These are phyloP conservation scores for Cystobasidium tubakii DNA, from an alignment of 768 basidiomycete genomes.

Conservation along the genomic window DNA sequence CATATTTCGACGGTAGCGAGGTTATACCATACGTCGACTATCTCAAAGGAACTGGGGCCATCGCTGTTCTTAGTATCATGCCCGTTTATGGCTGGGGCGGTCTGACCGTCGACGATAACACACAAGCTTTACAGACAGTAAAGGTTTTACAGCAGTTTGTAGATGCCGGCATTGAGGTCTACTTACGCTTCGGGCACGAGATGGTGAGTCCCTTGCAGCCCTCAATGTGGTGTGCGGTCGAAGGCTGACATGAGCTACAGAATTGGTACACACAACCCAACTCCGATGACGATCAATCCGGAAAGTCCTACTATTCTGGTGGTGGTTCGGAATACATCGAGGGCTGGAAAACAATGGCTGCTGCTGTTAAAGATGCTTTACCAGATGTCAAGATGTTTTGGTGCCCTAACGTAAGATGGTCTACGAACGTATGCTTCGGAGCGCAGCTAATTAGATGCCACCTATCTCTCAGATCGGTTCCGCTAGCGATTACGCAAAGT, in stretches of 20 bases:
- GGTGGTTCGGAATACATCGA: slow-evolving; percentile 13
- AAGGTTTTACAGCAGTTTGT: slow-evolving; percentile 1
- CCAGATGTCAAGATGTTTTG: slow-evolving; percentile 25
- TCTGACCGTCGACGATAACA: slow-evolving; percentile 22
- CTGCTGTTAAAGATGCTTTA: slow-evolving; percentile 2
- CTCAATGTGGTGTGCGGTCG: too few species aligned
- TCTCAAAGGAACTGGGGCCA: slow-evolving; percentile 1
- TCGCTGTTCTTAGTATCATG: slow-evolving; percentile 9
- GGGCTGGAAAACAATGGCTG: slow-evolving; percentile 21
- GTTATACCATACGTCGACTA: not conserved
- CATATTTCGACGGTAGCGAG: slow-evolving; percentile 7
- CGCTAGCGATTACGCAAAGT: not conserved
- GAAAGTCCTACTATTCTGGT: slow-evolving; percentile 6
- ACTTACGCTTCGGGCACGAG: slow-evolving; percentile 19
- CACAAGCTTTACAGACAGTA: slow-evolving; percentile 7
- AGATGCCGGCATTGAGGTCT: slow-evolving; percentile 16
- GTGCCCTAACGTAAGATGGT: slow-evolving; percentile 11
- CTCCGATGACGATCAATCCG: slow-evolving; percentile 2
- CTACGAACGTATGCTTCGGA: too few species aligned
- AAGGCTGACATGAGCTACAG: not conserved
- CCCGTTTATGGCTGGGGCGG: slow-evolving; percentile 18
- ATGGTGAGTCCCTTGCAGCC: slow-evolving; percentile 6
- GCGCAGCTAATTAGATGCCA: not conserved
- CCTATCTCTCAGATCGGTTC: not conserved
- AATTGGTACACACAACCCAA: slow-evolving; percentile 5